Evolutionary conservation across 2,329 filamentous ascomycete genomes (phyloP).

Genomic region (Blastomyces gilchristii): DNA sequence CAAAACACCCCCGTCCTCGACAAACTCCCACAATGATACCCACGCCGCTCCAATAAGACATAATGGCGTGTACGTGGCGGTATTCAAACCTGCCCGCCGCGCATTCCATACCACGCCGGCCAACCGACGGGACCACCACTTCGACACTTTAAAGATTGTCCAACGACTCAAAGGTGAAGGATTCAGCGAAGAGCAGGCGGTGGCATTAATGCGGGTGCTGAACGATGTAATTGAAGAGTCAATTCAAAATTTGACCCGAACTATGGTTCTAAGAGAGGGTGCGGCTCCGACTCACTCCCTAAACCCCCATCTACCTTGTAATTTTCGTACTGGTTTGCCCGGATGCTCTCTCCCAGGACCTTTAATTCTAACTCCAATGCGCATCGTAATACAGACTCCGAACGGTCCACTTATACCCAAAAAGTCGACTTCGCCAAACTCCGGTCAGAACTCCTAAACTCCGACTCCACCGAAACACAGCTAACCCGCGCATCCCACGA

Average conservation of each 20-base stretch:
- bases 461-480: slow-evolving; percentile 82
- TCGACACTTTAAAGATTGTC: slow-evolving; percentile 96
- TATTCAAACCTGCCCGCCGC: slow-evolving; percentile 32
- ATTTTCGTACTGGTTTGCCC: neutral
- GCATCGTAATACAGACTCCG: slow-evolving; percentile 31
- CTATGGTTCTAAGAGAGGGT: slow-evolving; percentile 95
- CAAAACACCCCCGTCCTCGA: neutral
- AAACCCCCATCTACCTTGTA: neutral
- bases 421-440: slow-evolving; percentile 98
- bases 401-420: slow-evolving; percentile 54
- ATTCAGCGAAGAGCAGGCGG: slow-evolving; percentile 88
- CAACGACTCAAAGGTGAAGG: slow-evolving; percentile 81
- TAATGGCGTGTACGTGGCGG: slow-evolving; percentile 40
- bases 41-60: slow-evolving; percentile 29
- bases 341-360: neutral
- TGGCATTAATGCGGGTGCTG: slow-evolving; percentile 96
- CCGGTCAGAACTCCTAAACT: slow-evolving; percentile 81
- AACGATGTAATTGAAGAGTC: slow-evolving; percentile 97
- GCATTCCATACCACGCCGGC: slow-evolving; percentile 59
- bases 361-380: neutral
- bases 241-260: slow-evolving; percentile 93
- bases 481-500: slow-evolving; percentile 86
- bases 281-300: slow-evolving; percentile 30
- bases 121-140: slow-evolving; percentile 72
- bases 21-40: neutral